Evolutionary conservation across 1,284 basidiomycete genomes (phyloP), one percentile per base, ranked within the genome.

Genomic region (Agroathelia rolfsii): DNA sequence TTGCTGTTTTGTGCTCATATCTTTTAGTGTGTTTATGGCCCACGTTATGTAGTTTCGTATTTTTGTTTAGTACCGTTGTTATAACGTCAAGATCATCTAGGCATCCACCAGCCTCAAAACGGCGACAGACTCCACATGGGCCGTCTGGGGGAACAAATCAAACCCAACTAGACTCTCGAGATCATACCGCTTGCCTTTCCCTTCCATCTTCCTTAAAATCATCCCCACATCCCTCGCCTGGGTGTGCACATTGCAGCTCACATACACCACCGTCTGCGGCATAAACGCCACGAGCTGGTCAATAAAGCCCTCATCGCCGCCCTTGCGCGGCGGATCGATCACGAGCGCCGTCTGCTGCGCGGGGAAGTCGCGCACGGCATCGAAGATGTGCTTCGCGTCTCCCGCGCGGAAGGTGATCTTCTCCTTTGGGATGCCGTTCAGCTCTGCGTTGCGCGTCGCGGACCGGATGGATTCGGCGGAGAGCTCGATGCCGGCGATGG

Each of bases 91-190:
- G n/a, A n/a, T n/a, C n/a, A n/a, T n/a, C n/a, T n/a, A n/a, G n/a
- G n/a, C n/a, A n/a, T n/a, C 7, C 7, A 58, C 48, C 17, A 69
- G 52, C 28, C 64, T 51, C 34, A 90, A 58, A 22, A 88, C 68
- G 2, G 81, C 82, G n/a, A 88, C 76, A 38, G 72, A 72, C 52
- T 89, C 83, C 16, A 86, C 81, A 58, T 89, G 87, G 36, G 86
- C 78, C n/a, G 88, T 92, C 62, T 94, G 88, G 6, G 90, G 88
- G 62, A 95, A 95, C 30, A 95, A 55, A 61, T 95, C 90, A 43
- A 93, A 87, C 13, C 89, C 90, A 41, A 84, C 59, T 44, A 94
- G 48, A 49, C 76, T 85, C 58, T 89, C 82, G 45, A 94, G 47
- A 36, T 66, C 64, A 55, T 87, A 89, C 46, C 55, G 60, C 45